These are phyloP conservation scores for Kwoniella sp. DNA, from an alignment of 768 basidiomycete species.

Conservation along the genomic window DNA sequence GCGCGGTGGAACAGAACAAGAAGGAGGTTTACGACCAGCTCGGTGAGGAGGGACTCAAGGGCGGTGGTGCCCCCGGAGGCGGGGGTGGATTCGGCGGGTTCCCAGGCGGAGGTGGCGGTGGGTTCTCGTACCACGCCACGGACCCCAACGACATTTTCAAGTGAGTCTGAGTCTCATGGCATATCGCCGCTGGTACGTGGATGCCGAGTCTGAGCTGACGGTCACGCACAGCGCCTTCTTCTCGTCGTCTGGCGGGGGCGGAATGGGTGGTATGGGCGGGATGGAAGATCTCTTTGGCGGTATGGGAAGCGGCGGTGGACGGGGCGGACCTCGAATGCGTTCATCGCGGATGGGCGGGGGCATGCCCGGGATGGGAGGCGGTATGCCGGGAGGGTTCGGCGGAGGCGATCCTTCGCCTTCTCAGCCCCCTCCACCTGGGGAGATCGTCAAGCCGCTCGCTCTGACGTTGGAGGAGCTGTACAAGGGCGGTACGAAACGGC, in stretches of 20 bases:
- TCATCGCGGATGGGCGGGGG: slow-evolving; percentile 48
- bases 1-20: slow-evolving; percentile 41
- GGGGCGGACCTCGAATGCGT: slow-evolving; percentile 25
- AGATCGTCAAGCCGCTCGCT: slow-evolving; percentile 77
- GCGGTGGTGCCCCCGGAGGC: slow-evolving; percentile 52
- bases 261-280: too few relatives aligned
- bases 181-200: slow-evolving; percentile 3
- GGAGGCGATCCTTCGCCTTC: slow-evolving; percentile 52
- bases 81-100: slow-evolving; percentile 54
- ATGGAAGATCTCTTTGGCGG: slow-evolving; percentile 54
- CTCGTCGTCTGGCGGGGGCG: slow-evolving; percentile 39
- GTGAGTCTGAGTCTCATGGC: slow-evolving; percentile 54
- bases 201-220: not conserved
- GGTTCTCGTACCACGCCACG: slow-evolving; percentile 64
- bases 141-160: slow-evolving; percentile 88
- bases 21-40: slow-evolving; percentile 72
- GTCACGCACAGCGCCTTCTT: slow-evolving; percentile 33
- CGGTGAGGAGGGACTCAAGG: slow-evolving; percentile 91
- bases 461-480: slow-evolving; percentile 82
- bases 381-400: slow-evolving; percentile 45
- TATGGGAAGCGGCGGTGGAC: slow-evolving; percentile 42
- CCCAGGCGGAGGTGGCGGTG: slow-evolving; percentile 43
- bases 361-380: slow-evolving; percentile 31
- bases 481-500: slow-evolving; percentile 74
- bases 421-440: slow-evolving; percentile 45